phyloP scores from a whole-genome alignment of 805 yeast genomes.

The Metschnikowia colocasiae region DNA sequence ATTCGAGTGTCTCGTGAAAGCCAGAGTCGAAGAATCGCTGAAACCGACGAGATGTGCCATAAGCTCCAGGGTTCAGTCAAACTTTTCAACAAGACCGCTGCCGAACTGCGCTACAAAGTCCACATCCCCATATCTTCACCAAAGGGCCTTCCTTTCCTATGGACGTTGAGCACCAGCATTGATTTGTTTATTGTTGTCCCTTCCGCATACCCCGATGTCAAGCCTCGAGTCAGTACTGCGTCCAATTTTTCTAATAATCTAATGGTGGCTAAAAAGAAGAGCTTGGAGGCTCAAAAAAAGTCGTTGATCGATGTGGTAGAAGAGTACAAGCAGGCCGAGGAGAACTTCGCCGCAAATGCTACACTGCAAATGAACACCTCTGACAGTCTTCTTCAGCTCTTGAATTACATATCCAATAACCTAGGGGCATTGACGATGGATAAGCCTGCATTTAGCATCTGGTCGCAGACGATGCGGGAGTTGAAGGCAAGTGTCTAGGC shows the following conservation, averaged over 20 bases:
- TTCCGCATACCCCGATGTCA: constrained; percentile 28
- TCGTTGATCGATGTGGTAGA: constrained; percentile 19
- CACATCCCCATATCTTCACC: constrained; percentile 25
- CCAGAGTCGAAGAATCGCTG: not conserved
- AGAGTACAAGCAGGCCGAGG: constrained; percentile 28
- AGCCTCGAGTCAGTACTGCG: constrained; percentile 23
- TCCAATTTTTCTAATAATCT: constrained; percentile 31
- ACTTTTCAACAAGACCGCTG: constrained; percentile 24
- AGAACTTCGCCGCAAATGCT: constrained; percentile 25
- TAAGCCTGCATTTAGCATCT: not conserved
- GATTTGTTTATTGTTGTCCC: constrained; percentile 36
- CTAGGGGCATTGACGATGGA: constrained; percentile 5
- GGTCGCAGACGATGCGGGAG: not conserved
- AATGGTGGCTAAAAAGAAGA: constrained; percentile 22
- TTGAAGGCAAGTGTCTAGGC: not conserved
- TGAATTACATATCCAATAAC: constrained; percentile 34
- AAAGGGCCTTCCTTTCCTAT: constrained; percentile 24
- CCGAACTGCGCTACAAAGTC: constrained; percentile 30
- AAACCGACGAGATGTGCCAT: constrained; percentile 25
- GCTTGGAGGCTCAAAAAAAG: constrained; percentile 12
- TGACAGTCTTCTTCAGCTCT: constrained; percentile 21
- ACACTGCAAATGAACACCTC: constrained; percentile 14
- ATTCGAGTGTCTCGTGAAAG: constrained; percentile 1
- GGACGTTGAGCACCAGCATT: constrained; percentile 25
- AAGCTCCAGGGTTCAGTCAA: constrained; percentile 25